Percentiles rank a stretch among this genome's conserved stretches.
Conservation (phyloP, 495 filamentous ascomycete species). For the Penicillium longicatenatum region DNA sequence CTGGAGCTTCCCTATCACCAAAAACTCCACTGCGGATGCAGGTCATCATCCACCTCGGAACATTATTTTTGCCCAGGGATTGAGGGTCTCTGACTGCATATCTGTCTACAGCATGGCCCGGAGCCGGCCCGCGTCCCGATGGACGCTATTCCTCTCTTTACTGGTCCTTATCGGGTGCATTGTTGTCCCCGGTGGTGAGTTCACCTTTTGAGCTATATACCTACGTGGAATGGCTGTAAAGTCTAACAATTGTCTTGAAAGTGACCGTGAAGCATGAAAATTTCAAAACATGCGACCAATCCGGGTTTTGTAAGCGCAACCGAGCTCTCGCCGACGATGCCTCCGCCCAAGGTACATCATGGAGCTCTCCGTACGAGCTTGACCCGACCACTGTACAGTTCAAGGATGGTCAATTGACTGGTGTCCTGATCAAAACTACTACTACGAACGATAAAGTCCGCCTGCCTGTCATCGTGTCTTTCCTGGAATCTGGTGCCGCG, state of each 20-base stretch:
- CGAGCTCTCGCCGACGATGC: conserved; percentile 83
- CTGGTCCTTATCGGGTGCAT: conserved; percentile 43
- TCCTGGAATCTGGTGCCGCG: conserved; percentile 84
- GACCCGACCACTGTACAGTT: conserved; percentile 69
- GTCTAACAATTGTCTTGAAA: conserved; percentile 32
- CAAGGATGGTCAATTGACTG: conserved; percentile 77
- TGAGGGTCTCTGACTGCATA: conserved; percentile 42
- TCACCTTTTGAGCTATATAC: not conserved
- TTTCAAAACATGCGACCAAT: conserved; percentile 94
- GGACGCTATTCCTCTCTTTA: conserved; percentile 53
- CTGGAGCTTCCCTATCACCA: conserved; percentile 38
- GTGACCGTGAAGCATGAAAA: conserved; percentile 89
- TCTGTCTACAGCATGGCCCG: conserved; percentile 38
- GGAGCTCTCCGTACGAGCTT: conserved; percentile 82
- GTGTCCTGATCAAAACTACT: conserved; percentile 74
- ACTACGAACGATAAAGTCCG: conserved; percentile 65
- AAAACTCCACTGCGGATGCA: conserved; percentile 35
- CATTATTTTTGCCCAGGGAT: conserved; percentile 28
- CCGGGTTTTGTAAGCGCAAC: conserved; percentile 95
- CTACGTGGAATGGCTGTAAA: not conserved
- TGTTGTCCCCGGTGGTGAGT: conserved; percentile 42
- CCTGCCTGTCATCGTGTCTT: conserved; percentile 82
- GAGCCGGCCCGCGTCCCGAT: conserved; percentile 54
- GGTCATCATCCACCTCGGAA: conserved; percentile 25
- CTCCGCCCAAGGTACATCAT: conserved; percentile 60